phyloP scores from a whole-genome alignment of 768 basidiomycete genomes.

The Suillus paluster region DNA sequence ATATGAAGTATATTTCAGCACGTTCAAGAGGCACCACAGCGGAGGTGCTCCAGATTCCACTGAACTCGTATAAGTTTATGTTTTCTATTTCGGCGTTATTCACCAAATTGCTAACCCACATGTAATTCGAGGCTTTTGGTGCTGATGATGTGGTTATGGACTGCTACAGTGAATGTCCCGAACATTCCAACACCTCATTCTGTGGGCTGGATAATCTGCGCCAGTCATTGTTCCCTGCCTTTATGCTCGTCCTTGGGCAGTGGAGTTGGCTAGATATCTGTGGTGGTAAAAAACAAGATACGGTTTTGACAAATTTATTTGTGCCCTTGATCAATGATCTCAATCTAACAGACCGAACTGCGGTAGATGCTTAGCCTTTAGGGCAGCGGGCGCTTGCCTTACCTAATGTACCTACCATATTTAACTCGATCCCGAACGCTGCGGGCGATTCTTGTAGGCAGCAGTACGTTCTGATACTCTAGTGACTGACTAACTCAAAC shows the following conservation, averaged over 20 bases:
- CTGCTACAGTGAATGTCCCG: constrained; percentile 49
- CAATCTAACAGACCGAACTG: constrained; percentile 58
- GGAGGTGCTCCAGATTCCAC: constrained; percentile 68
- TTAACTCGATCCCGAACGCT: too few relatives aligned
- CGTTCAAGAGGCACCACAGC: constrained; percentile 23
- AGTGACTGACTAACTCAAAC: too few relatives aligned
- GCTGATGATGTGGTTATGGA: constrained; percentile 28
- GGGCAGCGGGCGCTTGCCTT: too few relatives aligned
- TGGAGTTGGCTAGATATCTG: constrained; percentile 74
- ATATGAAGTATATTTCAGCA: too few relatives aligned
- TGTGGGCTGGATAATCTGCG: constrained; percentile 68
- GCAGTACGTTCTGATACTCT: too few relatives aligned
- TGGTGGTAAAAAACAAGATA: constrained; percentile 59
- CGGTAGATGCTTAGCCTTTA: constrained; percentile 75
- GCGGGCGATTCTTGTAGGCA: too few relatives aligned
- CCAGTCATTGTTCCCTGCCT: constrained; percentile 60
- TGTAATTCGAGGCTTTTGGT: constrained; percentile 19
- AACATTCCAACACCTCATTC: constrained; percentile 56
- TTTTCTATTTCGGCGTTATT: constrained; percentile 5
- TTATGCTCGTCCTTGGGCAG: constrained; percentile 58
- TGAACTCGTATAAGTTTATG: constrained; percentile 81
- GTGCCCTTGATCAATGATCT: constrained; percentile 10
- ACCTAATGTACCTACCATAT: too few relatives aligned
- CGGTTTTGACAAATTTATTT: constrained; percentile 23
- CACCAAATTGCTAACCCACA: constrained; percentile 12